Evolutionary conservation across 2,329 filamentous ascomycete genomes (phyloP).

Genomic region (Diplocarpon mali): DNA sequence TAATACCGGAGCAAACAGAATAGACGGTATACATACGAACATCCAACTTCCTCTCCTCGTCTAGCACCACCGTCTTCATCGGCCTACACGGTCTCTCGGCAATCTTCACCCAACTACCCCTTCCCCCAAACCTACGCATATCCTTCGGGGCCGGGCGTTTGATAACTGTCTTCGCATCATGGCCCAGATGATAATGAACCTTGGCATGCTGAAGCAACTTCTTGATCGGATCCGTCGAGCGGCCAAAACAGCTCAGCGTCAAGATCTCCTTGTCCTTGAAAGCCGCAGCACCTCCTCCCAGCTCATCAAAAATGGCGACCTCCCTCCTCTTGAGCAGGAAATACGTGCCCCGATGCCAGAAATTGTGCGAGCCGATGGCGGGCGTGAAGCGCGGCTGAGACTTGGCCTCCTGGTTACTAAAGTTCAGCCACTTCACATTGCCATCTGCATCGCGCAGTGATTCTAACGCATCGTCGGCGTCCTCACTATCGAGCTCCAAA

Average conservation of each 20-base stretch:
- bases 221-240: conserved; percentile 42
- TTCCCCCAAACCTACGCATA: conserved; percentile 34
- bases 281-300: conserved; percentile 20
- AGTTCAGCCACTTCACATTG: conserved; percentile 40
- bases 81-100: conserved; percentile 55
- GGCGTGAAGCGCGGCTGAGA: conserved; percentile 42
- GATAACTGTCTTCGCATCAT: conserved; percentile 46
- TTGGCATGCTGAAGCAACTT: conserved; percentile 42
- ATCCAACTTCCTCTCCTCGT: conserved; percentile 51
- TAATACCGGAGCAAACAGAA: too few relatives aligned
- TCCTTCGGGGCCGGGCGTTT: conserved; percentile 40
- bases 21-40: conserved; percentile 29
- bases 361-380: conserved; percentile 40
- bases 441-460: conserved; percentile 31
- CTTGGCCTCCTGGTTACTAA: conserved; percentile 45
- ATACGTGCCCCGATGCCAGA: conserved; percentile 43
- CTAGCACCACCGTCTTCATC: conserved; percentile 66
- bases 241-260: conserved; percentile 43
- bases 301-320: conserved; percentile 17
- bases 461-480: conserved; percentile 34
- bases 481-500: conserved; percentile 36
- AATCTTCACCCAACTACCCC: conserved; percentile 43
- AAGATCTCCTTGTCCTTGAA: conserved; percentile 43
- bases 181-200: conserved; percentile 38
- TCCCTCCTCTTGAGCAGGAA: conserved; percentile 32